A percentile compares a stretch with the other conserved stretches of the same genome.
Evolutionary conservation across 345 rosid species (phyloP).

Genomic region (Camelina laxa): DNA sequence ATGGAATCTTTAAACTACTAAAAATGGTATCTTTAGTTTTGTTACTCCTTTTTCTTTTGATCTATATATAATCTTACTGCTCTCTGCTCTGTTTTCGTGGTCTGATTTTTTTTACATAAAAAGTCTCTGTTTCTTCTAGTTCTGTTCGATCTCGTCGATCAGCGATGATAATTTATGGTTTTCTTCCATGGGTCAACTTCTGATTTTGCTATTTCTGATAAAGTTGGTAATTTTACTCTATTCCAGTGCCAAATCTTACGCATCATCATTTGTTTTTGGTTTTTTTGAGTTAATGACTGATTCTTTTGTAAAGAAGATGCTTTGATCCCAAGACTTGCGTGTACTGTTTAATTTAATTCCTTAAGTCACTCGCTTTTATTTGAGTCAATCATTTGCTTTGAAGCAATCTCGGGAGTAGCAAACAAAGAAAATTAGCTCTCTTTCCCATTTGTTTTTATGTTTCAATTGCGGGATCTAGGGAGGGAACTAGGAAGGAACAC

Average conservation of each 20-base stretch:
- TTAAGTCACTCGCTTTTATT: constrained; percentile 29
- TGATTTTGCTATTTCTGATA: neutral
- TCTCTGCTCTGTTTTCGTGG: constrained; percentile 25
- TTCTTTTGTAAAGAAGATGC: constrained; percentile 16
- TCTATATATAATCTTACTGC: neutral
- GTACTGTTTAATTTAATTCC: neutral
- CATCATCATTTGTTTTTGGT: neutral
- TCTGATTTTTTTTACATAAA: constrained; percentile 9
- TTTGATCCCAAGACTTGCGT: constrained; percentile 37
- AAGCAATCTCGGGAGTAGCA: constrained; percentile 41
- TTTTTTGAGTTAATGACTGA: neutral
- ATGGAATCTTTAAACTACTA: constrained; percentile 35
- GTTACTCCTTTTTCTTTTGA: constrained; percentile 20
- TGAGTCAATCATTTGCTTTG: constrained; percentile 32
- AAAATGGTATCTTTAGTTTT: constrained; percentile 35
- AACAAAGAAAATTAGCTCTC: neutral
- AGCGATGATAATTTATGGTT: constrained; percentile 9
- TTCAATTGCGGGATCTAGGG: neutral
- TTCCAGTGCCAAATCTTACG: neutral
- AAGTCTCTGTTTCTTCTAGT: neutral
- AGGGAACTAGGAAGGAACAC: neutral
- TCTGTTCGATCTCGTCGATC: neutral
- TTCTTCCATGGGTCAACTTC: constrained; percentile 17
- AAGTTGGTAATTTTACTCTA: constrained; percentile 26
- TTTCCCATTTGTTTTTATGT: constrained; percentile 11